These are phyloP conservation scores for Penicillium argentinense DNA, from an alignment of 495 filamentous ascomycete genomes.

Conservation along the genomic window DNA sequence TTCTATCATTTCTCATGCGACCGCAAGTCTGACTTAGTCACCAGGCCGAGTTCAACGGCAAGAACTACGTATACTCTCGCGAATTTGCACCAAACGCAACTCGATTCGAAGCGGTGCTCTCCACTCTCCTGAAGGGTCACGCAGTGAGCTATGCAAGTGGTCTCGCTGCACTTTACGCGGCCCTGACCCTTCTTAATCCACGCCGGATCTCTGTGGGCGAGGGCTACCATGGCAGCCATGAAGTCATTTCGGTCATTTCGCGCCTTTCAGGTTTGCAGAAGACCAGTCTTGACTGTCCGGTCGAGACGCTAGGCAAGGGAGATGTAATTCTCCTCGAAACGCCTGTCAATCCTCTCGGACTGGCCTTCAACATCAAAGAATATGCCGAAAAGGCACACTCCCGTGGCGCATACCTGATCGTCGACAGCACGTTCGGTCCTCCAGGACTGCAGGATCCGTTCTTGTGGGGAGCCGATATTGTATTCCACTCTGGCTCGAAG, in stretches of 20 bases:
- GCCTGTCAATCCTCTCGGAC: conserved; percentile 79
- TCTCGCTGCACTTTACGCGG: conserved; percentile 77
- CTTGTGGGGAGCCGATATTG: conserved; percentile 66
- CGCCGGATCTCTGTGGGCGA: conserved; percentile 68
- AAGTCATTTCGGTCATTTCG: conserved; percentile 63
- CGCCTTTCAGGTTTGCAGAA: conserved; percentile 66
- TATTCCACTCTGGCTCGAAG: conserved; percentile 88
- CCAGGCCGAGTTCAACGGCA: conserved; percentile 31
- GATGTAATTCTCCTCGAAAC: conserved; percentile 88
- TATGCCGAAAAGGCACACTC: conserved; percentile 68
- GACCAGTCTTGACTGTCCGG: conserved; percentile 57
- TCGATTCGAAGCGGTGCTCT: conserved; percentile 76
- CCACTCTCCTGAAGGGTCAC: conserved; percentile 63
- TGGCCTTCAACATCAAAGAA: conserved; percentile 61
- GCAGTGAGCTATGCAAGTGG: conserved; percentile 74
- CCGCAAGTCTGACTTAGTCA: neutral
- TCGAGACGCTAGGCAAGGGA: conserved; percentile 56
- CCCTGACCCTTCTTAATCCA: conserved; percentile 71
- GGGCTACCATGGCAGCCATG: conserved; percentile 89
- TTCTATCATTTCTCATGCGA: neutral
- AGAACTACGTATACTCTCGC: conserved; percentile 68
- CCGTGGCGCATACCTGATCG: conserved; percentile 66
- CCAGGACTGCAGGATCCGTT: conserved; percentile 87
- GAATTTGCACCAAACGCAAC: conserved; percentile 68
- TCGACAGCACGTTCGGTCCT: conserved; percentile 86